Conservation (phyloP, 1,139 yeast species). For the Arxiozyma telluris region DNA sequence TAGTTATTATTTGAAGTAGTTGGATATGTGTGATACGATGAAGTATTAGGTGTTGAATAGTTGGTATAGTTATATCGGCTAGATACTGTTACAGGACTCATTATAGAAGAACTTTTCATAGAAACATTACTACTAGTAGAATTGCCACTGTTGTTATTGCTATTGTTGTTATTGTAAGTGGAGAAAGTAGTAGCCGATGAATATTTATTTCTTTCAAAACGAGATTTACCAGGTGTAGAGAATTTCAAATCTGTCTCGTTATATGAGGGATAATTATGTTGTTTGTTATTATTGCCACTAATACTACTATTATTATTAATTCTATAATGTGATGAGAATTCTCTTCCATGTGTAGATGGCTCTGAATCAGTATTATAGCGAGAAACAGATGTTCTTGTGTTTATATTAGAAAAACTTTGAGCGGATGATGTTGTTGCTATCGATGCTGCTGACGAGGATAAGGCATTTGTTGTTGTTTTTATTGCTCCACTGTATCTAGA, state of each 20-base stretch:
- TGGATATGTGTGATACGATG: background rate
- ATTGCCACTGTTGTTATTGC: background rate
- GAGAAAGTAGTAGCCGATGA: background rate
- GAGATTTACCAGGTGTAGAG: background rate
- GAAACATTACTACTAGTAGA: background rate
- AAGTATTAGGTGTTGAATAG: slow-evolving; percentile 3
- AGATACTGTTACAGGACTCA: slow-evolving; percentile 2
- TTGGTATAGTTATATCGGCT: slow-evolving; percentile 18
- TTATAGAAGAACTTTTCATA: background rate
- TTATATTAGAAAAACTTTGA: background rate
- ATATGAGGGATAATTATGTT: background rate
- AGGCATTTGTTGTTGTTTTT: background rate
- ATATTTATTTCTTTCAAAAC: background rate
- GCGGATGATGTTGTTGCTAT: background rate
- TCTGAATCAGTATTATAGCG: slow-evolving; percentile 1
- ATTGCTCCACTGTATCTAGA: slow-evolving; percentile 5
- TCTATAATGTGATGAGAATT: background rate
- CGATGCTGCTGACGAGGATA: too few species aligned
- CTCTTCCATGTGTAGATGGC: background rate
- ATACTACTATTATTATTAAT: too few species aligned
- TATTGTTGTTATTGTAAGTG: background rate
- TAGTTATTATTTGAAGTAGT: slow-evolving; percentile 4
- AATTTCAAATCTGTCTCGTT: background rate
- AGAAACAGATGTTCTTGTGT: background rate
- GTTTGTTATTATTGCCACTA: background rate